These are phyloP conservation scores for Teratosphaeria destructans DNA, from an alignment of 2,329 filamentous ascomycete genomes.

Conservation along the genomic window DNA sequence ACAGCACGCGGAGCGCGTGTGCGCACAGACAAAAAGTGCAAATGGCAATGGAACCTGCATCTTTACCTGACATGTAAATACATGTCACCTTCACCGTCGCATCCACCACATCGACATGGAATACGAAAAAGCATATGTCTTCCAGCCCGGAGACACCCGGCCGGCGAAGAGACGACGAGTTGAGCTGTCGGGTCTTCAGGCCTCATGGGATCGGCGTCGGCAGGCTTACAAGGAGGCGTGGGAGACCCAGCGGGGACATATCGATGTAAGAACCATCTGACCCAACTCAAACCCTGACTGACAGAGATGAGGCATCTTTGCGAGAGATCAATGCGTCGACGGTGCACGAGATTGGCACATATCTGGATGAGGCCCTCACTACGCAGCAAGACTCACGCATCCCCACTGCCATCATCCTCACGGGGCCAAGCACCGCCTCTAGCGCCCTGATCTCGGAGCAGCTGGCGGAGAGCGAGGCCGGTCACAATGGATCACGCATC, in stretches of 20 bases:
- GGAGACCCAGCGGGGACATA: conserved; percentile 51
- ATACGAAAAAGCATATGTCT: conserved; percentile 39
- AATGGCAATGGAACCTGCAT: too few relatives aligned
- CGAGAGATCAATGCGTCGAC: conserved; percentile 30
- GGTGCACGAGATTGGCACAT: conserved; percentile 28
- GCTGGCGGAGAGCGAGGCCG: conserved; percentile 37
- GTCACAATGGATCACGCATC: conserved; percentile 34
- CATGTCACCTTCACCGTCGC: background rate
- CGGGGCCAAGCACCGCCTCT: conserved; percentile 67
- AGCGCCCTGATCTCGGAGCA: conserved; percentile 66
- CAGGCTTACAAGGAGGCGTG: conserved; percentile 54
- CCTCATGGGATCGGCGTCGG: conserved; percentile 42
- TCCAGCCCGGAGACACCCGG: conserved; percentile 27
- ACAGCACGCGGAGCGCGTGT: too few relatives aligned
- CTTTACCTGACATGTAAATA: too few relatives aligned
- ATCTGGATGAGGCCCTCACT: conserved; percentile 25
- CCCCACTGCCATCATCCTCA: conserved; percentile 24
- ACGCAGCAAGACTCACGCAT: conserved; percentile 5
- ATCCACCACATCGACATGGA: conserved; percentile 29
- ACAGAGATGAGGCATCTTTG: conserved; percentile 18
- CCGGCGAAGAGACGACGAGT: conserved; percentile 33
- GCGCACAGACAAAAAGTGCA: too few relatives aligned
- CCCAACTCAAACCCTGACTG: background rate
- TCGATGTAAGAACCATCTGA: conserved; percentile 40
- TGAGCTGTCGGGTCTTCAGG: conserved; percentile 21